These are phyloP conservation scores for Elymus sibiricus DNA, from an alignment of 176 grass and related monocot genomes.

Conservation along the genomic window DNA sequence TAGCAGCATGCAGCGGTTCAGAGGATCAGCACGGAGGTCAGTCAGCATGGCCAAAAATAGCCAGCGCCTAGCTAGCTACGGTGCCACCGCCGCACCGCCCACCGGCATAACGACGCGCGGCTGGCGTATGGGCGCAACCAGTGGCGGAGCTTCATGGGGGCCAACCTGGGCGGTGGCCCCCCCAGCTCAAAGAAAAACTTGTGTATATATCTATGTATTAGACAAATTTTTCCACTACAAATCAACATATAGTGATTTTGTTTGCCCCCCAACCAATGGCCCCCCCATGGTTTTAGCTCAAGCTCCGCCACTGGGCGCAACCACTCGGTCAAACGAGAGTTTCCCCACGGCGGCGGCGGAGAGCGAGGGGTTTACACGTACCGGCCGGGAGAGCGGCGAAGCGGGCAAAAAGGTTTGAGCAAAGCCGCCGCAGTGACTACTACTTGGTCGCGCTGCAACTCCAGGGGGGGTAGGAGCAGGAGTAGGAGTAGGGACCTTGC, in stretches of 20 bases:
- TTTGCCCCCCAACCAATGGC: no score
- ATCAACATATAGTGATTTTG: no score
- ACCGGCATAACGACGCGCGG: background rate
- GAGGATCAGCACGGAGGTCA: background rate
- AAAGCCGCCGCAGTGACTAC: background rate
- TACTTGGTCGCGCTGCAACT: background rate
- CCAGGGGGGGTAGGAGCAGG: background rate
- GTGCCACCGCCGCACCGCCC: background rate
- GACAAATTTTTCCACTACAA: no score
- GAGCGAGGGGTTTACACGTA: background rate
- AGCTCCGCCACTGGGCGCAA: no score
- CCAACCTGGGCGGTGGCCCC: no score
- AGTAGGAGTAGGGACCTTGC: background rate
- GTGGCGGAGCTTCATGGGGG: no score
- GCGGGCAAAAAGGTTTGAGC: background rate
- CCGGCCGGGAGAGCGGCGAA: background rate
- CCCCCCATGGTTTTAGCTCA: no score
- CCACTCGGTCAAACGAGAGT: background rate
- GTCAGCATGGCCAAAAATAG: slow-evolving; percentile 15
- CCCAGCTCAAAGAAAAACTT: no score
- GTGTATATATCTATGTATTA: no score
- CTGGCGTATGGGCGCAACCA: background rate
- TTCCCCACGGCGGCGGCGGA: background rate
- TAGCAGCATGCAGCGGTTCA: background rate
- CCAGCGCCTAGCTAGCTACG: no score